Evolutionary conservation across 23 red algal species (phyloP).

Genomic region (Gracilaria vermiculophylla): DNA sequence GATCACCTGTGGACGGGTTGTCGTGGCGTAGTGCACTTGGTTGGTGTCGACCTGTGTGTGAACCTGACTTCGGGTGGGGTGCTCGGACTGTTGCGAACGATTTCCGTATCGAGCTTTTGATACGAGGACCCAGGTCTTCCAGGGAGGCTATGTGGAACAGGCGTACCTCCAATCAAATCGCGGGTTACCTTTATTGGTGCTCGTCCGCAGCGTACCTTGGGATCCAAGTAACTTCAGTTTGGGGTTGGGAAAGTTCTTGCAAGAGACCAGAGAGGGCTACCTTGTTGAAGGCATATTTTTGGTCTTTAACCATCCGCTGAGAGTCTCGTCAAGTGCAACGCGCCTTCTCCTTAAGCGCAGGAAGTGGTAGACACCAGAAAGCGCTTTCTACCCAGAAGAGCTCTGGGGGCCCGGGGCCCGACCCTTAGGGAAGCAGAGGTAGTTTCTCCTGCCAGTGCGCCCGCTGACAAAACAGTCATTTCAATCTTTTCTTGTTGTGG

Average conservation of each 20-base stretch:
- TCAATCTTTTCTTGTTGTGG: no score
- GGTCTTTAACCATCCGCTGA: constrained; percentile 20
- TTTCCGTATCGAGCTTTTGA: constrained; percentile 14
- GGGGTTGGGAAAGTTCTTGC: constrained; percentile 6
- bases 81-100: no score
- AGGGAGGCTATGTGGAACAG: background rate
- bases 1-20: background rate
- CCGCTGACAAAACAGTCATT: no score
- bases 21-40: background rate
- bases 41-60: no score
- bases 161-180: background rate
- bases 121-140: background rate
- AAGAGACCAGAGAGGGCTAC: background rate
- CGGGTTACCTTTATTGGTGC: background rate
- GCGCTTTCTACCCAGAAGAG: constrained; percentile 28
- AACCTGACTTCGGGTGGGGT: no score
- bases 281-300: constrained; percentile 7
- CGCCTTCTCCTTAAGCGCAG: constrained; percentile 5
- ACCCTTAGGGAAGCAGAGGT: background rate
- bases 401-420: constrained; percentile 13
- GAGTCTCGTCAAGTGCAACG: constrained; percentile 4
- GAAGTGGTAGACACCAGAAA: no score
- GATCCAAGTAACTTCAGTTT: background rate
- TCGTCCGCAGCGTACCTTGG: background rate
- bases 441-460: no score